phyloP scores from a whole-genome alignment of 2,329 filamentous ascomycete genomes.

The Fusarium humuli region DNA sequence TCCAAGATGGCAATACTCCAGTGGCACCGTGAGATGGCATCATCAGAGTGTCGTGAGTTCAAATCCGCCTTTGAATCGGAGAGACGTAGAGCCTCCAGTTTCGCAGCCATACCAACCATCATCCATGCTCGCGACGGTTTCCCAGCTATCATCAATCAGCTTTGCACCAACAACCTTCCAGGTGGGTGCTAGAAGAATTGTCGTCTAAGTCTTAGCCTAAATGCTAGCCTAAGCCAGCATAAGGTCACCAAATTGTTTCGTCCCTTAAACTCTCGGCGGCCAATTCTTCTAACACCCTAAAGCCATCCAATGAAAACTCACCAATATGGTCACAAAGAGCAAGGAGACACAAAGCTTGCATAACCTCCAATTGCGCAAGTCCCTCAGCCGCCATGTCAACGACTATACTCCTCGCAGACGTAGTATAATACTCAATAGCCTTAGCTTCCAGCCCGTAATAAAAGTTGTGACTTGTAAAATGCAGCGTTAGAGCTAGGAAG shows the following conservation, averaged over 20 bases:
- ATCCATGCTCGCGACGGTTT: constrained; percentile 40
- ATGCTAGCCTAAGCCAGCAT: no score
- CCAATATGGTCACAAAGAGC: constrained; percentile 40
- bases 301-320: background rate
- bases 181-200: no score
- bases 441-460: constrained; percentile 33
- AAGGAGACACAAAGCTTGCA: constrained; percentile 39
- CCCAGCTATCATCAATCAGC: constrained; percentile 7
- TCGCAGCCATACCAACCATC: constrained; percentile 39
- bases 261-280: no score
- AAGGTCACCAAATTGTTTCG: no score
- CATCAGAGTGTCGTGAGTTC: background rate
- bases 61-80: background rate
- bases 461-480: constrained; percentile 25
- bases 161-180: background rate
- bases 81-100: constrained; percentile 33
- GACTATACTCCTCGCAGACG: constrained; percentile 28
- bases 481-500: constrained; percentile 25
- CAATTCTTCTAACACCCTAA: no score
- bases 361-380: constrained; percentile 8
- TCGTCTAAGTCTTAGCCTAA: no score
- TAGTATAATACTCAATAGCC: constrained; percentile 40
- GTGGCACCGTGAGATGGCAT: constrained; percentile 29
- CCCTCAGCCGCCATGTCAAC: constrained; percentile 37
- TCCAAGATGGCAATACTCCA: constrained; percentile 38